Percentiles rank a stretch among this genome's conserved stretches.
Evolutionary conservation across 2,329 filamentous ascomycete genomes (phyloP).

Genomic region (Xylariaceae sp.): DNA sequence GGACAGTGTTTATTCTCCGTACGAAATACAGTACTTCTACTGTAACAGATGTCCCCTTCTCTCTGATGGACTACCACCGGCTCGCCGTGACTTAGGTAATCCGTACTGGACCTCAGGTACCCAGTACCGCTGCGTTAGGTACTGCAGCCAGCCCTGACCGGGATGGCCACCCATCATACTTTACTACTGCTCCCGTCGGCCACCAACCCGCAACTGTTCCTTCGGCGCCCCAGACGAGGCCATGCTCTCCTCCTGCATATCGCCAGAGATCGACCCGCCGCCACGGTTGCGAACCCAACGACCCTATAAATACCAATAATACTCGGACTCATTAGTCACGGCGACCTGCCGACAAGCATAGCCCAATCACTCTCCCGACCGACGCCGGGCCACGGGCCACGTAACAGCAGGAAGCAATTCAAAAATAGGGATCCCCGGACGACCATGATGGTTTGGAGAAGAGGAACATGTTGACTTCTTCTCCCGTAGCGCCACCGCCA

Average conservation of each 20-base stretch:
- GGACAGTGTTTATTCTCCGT: too few relatives aligned
- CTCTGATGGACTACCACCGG: too few relatives aligned
- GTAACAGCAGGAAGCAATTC: slow-evolving; percentile 6
- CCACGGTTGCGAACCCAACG: slow-evolving; percentile 9
- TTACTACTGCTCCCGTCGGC: too few relatives aligned
- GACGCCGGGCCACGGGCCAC: slow-evolving; percentile 1
- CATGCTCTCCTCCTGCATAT: slow-evolving; percentile 14
- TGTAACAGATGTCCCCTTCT: too few relatives aligned
- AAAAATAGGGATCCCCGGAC: slow-evolving; percentile 16
- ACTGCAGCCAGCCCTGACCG: too few relatives aligned
- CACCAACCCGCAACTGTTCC: too few relatives aligned
- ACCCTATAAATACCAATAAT: neutral
- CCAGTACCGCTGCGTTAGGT: too few relatives aligned
- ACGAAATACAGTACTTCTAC: too few relatives aligned
- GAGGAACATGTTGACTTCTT: slow-evolving; percentile 58
- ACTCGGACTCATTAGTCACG: neutral
- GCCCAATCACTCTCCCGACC: slow-evolving; percentile 12
- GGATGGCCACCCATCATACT: too few relatives aligned
- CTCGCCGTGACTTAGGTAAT: too few relatives aligned
- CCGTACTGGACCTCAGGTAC: too few relatives aligned
- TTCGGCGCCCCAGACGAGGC: slow-evolving; percentile 4
- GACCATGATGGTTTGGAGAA: slow-evolving; percentile 45
- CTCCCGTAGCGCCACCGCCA: slow-evolving; percentile 46
- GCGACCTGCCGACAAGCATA: neutral
- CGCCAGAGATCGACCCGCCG: slow-evolving; percentile 13